Conservation (phyloP, 768 basidiomycete genomes). For the Paxillus involutus region DNA sequence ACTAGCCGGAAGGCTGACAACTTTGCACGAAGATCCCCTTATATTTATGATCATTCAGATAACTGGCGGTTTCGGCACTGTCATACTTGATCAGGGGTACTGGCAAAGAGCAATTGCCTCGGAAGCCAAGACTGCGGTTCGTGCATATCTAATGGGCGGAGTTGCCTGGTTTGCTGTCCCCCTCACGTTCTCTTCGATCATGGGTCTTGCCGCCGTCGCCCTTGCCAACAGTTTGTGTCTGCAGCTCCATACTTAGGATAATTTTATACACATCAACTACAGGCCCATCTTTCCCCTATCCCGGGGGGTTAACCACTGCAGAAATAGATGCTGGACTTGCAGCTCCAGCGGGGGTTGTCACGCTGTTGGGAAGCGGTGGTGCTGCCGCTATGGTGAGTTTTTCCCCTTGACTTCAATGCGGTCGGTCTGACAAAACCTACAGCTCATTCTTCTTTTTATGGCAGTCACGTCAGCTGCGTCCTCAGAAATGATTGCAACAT, state of each 20-base stretch:
- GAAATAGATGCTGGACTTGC: constrained; percentile 36
- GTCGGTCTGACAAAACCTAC: not conserved
- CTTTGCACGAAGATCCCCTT: constrained; percentile 6
- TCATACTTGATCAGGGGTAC: constrained; percentile 28
- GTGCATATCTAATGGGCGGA: constrained; percentile 39
- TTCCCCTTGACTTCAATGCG: not conserved
- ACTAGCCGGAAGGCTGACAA: not conserved
- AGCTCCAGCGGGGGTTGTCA: constrained; percentile 33
- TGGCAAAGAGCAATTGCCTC: constrained; percentile 40
- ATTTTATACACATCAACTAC: constrained; percentile 4
- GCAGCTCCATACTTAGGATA: not conserved
- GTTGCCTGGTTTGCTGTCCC: constrained; percentile 42
- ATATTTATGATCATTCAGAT: constrained; percentile 18
- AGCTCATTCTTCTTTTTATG: constrained; percentile 35
- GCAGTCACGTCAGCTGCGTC: constrained; percentile 34
- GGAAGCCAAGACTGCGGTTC: constrained; percentile 34
- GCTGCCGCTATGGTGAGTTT: constrained; percentile 33
- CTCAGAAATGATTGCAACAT: constrained; percentile 38
- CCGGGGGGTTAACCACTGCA: constrained; percentile 18
- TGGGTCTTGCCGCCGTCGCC: constrained; percentile 35
- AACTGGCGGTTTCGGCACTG: constrained; percentile 18
- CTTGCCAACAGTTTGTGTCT: constrained; percentile 14
- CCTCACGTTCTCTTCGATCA: constrained; percentile 36
- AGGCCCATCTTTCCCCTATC: constrained; percentile 43
- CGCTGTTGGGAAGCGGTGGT: constrained; percentile 35